Evolutionary conservation across 2,329 filamentous ascomycete species (phyloP).

Genomic region (Colletotrichum salicis): DNA sequence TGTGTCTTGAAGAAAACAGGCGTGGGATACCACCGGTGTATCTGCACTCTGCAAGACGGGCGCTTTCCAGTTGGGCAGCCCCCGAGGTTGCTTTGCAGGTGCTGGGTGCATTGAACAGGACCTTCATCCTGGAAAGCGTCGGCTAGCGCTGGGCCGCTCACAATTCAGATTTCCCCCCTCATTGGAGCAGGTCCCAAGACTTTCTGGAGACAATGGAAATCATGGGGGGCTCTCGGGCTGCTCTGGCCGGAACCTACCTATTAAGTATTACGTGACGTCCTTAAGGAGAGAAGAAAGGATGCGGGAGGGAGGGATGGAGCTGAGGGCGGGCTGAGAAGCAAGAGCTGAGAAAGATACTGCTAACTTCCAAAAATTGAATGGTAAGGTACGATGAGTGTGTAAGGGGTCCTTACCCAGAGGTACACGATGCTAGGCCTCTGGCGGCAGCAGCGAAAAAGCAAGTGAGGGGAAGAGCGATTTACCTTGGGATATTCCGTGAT

Average conservation of each 20-base stretch:
- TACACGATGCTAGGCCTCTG: background rate
- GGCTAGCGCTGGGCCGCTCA: background rate
- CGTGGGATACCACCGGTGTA: background rate
- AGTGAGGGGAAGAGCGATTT: conserved; percentile 3
- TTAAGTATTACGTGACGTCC: too few relatives aligned
- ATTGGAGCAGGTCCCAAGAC: conserved; percentile 2
- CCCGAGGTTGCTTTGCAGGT: background rate
- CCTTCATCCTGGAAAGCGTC: background rate
- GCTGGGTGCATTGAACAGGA: background rate
- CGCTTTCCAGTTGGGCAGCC: background rate
- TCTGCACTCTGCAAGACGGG: background rate
- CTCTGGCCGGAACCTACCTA: background rate
- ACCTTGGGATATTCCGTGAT: background rate
- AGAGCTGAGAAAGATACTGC: background rate
- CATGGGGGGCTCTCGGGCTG: background rate
- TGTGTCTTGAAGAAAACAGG: background rate
- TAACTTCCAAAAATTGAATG: too few relatives aligned
- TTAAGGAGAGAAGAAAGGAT: too few relatives aligned
- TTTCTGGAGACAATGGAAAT: background rate
- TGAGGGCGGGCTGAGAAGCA: background rate
- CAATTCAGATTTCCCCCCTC: conserved; percentile 2
- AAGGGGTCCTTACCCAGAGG: background rate
- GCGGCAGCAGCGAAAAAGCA: background rate
- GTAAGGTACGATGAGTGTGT: background rate
- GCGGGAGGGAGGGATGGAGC: too few relatives aligned